Base-by-base conservation (phyloP, 495 filamentous ascomycete species). In the Arthonia radiata region DNA sequence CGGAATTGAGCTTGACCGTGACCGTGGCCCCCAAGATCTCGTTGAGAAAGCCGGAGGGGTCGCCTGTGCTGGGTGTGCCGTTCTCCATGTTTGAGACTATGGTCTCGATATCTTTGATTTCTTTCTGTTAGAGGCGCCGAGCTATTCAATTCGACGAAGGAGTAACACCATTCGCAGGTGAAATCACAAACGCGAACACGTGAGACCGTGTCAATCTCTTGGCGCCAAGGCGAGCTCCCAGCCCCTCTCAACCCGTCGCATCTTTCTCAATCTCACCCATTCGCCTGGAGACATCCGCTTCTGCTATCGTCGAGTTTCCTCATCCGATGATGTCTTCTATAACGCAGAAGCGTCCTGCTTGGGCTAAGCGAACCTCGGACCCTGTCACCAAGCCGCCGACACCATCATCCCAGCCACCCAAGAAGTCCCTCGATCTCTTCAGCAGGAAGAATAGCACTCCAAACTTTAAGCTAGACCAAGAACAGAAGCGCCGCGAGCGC, bases 1-100 rank as follows among this genome's bases (percentile, higher is more conserved):
- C 89, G 7, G 78, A 89, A 38, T 97, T 94, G 25, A 97, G 58
- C 47, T 93, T 93, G 26, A 97, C 82, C 0, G 73, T 89, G 28
- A 97, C 89, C 11, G 73, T 65, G 17, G 74, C 71, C 14, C 83
- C 80, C 42, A 89, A 86, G 43, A 94, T 90, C 43, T 91, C 78
- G 43, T 67, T 64, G 24, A 97, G 57, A 43, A 93, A 97, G 27
- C 67, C 61, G 0, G 81, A 90, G 0, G 86, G 86, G 42, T 97
- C 86, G 19, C 73, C 70, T 41, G 81, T 74, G 13, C 42, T 56
- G 30, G 44, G 47, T 38, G 49, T 43, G 18, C 69, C 70, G 51
- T 81, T 80, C 49, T 82, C 78, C 75, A 82, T 83, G 19, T 6
- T 22, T 7, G 19, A 22, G 6, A 22, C 11, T 22, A 22, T 22